Base-by-base conservation (phyloP, 148 eudicot genomes). In the Gaultheria prostrata region DNA sequence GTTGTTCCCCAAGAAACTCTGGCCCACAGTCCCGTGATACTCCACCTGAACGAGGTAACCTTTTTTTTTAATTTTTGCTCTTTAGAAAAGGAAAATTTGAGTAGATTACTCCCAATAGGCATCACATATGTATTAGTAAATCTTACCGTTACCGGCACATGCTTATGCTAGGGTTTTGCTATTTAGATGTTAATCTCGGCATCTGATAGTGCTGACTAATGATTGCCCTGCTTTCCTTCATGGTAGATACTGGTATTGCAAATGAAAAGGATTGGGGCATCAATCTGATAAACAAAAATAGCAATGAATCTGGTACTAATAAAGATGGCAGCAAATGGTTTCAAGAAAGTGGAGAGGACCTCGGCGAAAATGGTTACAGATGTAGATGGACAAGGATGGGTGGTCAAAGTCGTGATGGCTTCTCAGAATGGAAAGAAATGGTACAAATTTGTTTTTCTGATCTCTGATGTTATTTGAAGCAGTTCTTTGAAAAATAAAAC, bases 341-440 rank as follows among this genome's bases (percentile, higher is more conserved):
- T 82, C 88, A 93, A 56, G 94, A 96, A 89, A 89, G 93, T 87
- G 97, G 98, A 56, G 95, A 91, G 84, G 98, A 91, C 69, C 89
- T 94, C 83, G 98, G 95, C n/a, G 97, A 92, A 75, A 93, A 96
- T 89, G 99, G 99, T 57, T 96, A 93, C 85, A 89, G 93, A 89
- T 94, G 98, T 89, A 87, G 99, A 83, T 96, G 99, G 99, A 89
- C 95, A 63, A 93, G 87, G 90, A 96, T 96, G 99, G 99, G 98
- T 83, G 99, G 99, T 86, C 92, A 92, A 77, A 89, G 92, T 82
- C 83, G 86, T 80, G 98, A 95, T 87, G 93, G 93, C 59, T 89
- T 93, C 59, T 94, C 95, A 45, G 94, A 94, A 84, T 96, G 99
- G 99, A 93, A 94, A 89, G 99, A 96, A 91, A 96, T 91, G 97